phyloP scores from a whole-genome alignment of 2,329 filamentous ascomycete species.

The Calonectria fujianensis region DNA sequence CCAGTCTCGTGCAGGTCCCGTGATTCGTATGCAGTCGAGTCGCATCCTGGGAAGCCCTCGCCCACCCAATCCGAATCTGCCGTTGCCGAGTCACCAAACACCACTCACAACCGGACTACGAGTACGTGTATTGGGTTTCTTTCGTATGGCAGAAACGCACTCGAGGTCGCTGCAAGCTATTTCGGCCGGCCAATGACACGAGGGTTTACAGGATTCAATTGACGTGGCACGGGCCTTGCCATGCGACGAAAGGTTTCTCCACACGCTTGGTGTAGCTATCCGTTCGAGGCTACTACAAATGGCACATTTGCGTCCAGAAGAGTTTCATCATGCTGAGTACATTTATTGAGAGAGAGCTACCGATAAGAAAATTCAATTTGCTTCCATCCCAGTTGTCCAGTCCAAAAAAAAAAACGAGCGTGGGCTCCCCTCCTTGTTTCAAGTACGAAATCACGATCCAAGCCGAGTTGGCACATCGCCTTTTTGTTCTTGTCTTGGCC shows the following conservation, averaged over 20 bases:
- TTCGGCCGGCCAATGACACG: slow-evolving; percentile 17
- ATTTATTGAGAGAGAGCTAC: slow-evolving; percentile 39
- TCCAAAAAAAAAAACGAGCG: slow-evolving; percentile 53
- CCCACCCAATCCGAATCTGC: slow-evolving; percentile 21
- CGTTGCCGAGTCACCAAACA: slow-evolving; percentile 3
- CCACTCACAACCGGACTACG: not conserved
- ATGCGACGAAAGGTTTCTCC: not conserved
- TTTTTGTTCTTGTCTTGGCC: slow-evolving; percentile 34
- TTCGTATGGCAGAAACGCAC: not conserved
- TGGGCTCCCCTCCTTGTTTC: slow-evolving; percentile 48
- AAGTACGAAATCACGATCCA: slow-evolving; percentile 43
- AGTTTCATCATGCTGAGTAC: slow-evolving; percentile 32
- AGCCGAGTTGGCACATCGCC: slow-evolving; percentile 33
- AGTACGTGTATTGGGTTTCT: not conserved
- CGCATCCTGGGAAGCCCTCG: slow-evolving; percentile 35
- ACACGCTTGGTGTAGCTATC: not conserved
- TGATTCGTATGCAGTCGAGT: slow-evolving; percentile 41
- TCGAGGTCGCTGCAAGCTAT: slow-evolving; percentile 27
- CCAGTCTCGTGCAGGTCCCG: slow-evolving; percentile 43
- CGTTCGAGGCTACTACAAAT: not conserved
- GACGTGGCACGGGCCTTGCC: slow-evolving; percentile 34
- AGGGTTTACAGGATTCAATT: not conserved
- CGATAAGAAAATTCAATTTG: slow-evolving; percentile 47
- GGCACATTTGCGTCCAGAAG: not conserved
- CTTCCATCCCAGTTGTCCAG: slow-evolving; percentile 50